Evolutionary conservation across 1,139 yeast genomes (phyloP).

Genomic region (Pichia sp.): DNA sequence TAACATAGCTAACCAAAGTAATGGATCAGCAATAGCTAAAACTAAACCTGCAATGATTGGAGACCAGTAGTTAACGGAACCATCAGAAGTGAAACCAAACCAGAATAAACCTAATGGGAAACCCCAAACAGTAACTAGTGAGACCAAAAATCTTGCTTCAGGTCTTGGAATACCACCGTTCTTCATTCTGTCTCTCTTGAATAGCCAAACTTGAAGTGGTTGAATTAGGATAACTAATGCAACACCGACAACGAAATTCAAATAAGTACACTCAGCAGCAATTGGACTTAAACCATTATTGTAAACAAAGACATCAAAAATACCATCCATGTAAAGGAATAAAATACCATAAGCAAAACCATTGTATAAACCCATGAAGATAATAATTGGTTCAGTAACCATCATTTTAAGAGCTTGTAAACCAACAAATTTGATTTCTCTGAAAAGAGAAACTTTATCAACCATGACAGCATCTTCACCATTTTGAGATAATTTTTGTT

Average conservation of each 20-base stretch:
- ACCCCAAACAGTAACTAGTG: slow-evolving; percentile 30
- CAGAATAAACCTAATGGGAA: slow-evolving; percentile 30
- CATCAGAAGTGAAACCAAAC: slow-evolving; percentile 30
- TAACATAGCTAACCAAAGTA: slow-evolving; percentile 45
- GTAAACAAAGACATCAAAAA: slow-evolving; percentile 28
- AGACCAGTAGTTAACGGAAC: slow-evolving; percentile 29
- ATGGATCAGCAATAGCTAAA: slow-evolving; percentile 41
- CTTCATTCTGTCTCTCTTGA: slow-evolving; percentile 30
- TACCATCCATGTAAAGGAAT: slow-evolving; percentile 31
- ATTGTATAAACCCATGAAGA: slow-evolving; percentile 28
- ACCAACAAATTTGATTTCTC: slow-evolving; percentile 25
- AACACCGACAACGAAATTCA: slow-evolving; percentile 31
- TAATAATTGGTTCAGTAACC: slow-evolving; percentile 30
- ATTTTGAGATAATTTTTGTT: slow-evolving; percentile 15
- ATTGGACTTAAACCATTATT: slow-evolving; percentile 28
- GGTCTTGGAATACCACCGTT: slow-evolving; percentile 43
- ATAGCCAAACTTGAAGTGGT: slow-evolving; percentile 30
- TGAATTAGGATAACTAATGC: slow-evolving; percentile 23
- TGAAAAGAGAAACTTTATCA: slow-evolving; percentile 21
- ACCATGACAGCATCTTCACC: slow-evolving; percentile 22
- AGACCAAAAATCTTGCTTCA: slow-evolving; percentile 31
- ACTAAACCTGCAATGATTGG: slow-evolving; percentile 31
- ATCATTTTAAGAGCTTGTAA: slow-evolving; percentile 29
- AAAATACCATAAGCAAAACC: slow-evolving; percentile 32
- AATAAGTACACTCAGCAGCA: slow-evolving; percentile 28